Conservation (phyloP, 441 rosid genomes). For the Melastoma candidum region DNA sequence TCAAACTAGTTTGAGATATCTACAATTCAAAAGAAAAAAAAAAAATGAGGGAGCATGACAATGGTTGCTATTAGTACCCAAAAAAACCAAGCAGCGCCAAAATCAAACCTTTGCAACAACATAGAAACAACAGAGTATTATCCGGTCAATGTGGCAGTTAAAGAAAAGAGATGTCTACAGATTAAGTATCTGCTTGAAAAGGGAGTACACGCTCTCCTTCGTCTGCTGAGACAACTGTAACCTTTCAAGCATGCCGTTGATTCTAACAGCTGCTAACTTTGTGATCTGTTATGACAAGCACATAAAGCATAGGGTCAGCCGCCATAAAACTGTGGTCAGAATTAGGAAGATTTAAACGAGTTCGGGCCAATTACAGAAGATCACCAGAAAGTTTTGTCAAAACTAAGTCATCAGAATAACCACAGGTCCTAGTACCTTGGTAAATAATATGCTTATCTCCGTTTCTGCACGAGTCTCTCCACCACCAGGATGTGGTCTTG, state of each 20-base stretch:
- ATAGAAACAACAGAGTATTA: slow-evolving; percentile 94
- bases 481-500: slow-evolving; percentile 89
- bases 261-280: slow-evolving; percentile 93
- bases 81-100: slow-evolving; percentile 13
- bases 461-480: slow-evolving; percentile 99
- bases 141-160: slow-evolving; percentile 93
- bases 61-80: slow-evolving; percentile 2
- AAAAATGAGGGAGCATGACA: neutral
- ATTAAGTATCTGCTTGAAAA: slow-evolving; percentile 75
- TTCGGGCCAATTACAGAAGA: no score
- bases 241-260: slow-evolving; percentile 93
- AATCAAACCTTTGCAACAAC: slow-evolving; percentile 81
- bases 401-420: no score
- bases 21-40: slow-evolving; percentile 22
- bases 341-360: slow-evolving; percentile 4
- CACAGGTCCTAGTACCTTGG: slow-evolving; percentile 43
- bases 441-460: slow-evolving; percentile 78
- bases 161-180: slow-evolving; percentile 75
- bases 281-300: slow-evolving; percentile 46
- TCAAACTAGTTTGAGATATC: slow-evolving; percentile 73
- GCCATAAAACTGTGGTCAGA: neutral
- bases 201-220: slow-evolving; percentile 74
- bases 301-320: slow-evolving; percentile 10
- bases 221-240: slow-evolving; percentile 74
- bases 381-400: no score